Evolutionary conservation across 345 rosid genomes (phyloP), one percentile per base, ranked within the genome.

Genomic region (Ceriops zippeliana): DNA sequence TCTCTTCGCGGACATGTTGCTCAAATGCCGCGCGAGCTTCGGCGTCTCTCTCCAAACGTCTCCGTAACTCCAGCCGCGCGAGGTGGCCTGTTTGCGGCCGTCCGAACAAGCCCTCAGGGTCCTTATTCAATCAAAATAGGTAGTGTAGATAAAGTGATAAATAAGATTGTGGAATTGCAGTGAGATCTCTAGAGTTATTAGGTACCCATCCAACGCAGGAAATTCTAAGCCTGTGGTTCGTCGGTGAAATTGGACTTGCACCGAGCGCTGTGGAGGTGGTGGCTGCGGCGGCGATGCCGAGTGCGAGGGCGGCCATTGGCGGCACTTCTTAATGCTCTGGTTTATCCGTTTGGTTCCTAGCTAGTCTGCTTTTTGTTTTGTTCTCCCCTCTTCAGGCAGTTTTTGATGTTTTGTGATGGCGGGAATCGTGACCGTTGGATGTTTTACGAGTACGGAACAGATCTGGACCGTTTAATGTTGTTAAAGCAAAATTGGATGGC

Each of bases 21-120:
- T 91, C 88, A 74, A 89, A 86, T 2, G 83, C 97, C 26, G 91
- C 92, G 61, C 91, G 91, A 21, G 91, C 91, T 21, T 86, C 91
- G 3, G 86, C 78, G 58, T 93, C 98, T 80, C 68, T 85, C 87
- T 91, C 96, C 27, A 93, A 59, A 15, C 88, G 85, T 61, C 86
- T 80, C 56, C 82, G 76, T 58, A 93, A 88, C 86, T 91, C 98
- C 24, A 58, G 80, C 5, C 96, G 85, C 53, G 97, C 95, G 28
- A 91, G 53, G 75, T 88, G 97, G 8, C 98, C 98, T 0, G 86
- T 80, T 70, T 88, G 86, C 1, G 96, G 85, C 1, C 80, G 75
- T 52, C 96, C 95, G 11, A 86, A 37, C 52, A 89, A 2, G 6
- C 98, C 98, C 73, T 90, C 92, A 8, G 97, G 98, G 67, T 93